Base-by-base conservation (phyloP, 106 monocot species). In the Apostasia shenzhenica region DNA sequence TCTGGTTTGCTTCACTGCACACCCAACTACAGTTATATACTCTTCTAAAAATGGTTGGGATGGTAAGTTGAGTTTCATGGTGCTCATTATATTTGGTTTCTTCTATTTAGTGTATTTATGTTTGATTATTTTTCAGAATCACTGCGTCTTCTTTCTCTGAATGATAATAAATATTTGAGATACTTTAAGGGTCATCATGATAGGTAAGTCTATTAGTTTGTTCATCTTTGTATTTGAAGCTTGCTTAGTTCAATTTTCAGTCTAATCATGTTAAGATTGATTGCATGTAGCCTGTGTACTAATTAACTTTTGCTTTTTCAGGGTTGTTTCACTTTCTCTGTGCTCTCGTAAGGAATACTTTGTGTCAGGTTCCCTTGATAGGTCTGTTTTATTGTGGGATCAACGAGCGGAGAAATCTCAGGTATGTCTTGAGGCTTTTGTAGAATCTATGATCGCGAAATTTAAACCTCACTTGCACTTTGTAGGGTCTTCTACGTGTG, bases 41-140 rank as follows among this genome's bases (percentile, higher is more conserved):
- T 93, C 93, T 55, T 99, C 93, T 8, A 99, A 90, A 85, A 99
- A 99, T 83, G 99, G 99, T 11, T 99, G 99, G 99, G 99, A 99
- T 88, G 99, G 99, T 99, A 80, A 66, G 89, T 81, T 63, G 8
- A 57, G 44, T 40, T 40, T 46, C 4, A 76, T 10, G 45, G 37
- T 45, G 3, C 63, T 67, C 14, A 5, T 59, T 65, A 8, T 37
- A 11, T 26, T 41, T 81, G 14, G 51, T 68, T 71, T 64, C 59
- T 57, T 49, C 13, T 38, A 54, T 71, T 40, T 41, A 55, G 44
- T 71, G 50, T 70, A 49, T 41, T 66, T 65, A 64, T 56, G 39
- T 62, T 47, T 41, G 8, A 58, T 55, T 69, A 26, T 43, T 5
- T 39, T 77, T 74, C 79, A 99, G 99, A 99, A 78, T 99, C 99